phyloP scores from a whole-genome alignment of 768 basidiomycete species.

The Chalciporus pseudorubinellus region DNA sequence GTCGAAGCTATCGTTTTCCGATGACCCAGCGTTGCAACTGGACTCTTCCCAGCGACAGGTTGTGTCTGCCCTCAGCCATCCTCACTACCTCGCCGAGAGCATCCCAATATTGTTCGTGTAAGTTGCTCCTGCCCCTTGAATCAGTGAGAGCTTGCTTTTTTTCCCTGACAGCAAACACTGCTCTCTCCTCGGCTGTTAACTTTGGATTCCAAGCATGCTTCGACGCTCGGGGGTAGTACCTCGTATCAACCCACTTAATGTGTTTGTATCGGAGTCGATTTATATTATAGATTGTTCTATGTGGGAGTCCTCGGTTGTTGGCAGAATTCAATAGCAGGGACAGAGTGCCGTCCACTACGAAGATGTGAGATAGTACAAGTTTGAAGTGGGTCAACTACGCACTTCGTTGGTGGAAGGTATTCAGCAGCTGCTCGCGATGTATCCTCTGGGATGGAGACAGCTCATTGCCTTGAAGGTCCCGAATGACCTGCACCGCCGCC shows the following conservation, averaged over 20 bases:
- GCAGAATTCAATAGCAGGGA: conserved; percentile 60
- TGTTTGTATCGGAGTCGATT: conserved; percentile 31
- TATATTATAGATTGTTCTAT: conserved; percentile 55
- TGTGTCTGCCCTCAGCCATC: conserved; percentile 58
- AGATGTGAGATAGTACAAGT: conserved; percentile 11
- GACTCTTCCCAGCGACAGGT: conserved; percentile 50
- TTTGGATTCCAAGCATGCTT: conserved; percentile 42
- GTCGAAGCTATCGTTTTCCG: conserved; percentile 5
- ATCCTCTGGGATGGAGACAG: conserved; percentile 28
- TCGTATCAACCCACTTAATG: conserved; percentile 25
- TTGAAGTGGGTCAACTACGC: conserved; percentile 9
- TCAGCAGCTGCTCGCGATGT: conserved; percentile 42
- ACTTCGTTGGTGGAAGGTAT: conserved; percentile 58
- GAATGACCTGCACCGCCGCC: conserved; percentile 43
- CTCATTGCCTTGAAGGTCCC: conserved; percentile 36
- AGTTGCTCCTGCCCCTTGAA: conserved; percentile 21
- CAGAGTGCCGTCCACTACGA: conserved; percentile 66
- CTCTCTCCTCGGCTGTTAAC: conserved; percentile 23
- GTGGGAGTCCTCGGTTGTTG: conserved; percentile 58
- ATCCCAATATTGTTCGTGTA: conserved; percentile 42
- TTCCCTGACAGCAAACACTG: conserved; percentile 10
- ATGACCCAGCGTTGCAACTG: conserved; percentile 25
- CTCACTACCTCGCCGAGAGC: conserved; percentile 52
- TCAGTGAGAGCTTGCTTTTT: conserved; percentile 17
- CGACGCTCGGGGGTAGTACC: conserved; percentile 18